Evolutionary conservation across 495 filamentous ascomycete genomes (phyloP).

Genomic region (Podospora anserina): DNA sequence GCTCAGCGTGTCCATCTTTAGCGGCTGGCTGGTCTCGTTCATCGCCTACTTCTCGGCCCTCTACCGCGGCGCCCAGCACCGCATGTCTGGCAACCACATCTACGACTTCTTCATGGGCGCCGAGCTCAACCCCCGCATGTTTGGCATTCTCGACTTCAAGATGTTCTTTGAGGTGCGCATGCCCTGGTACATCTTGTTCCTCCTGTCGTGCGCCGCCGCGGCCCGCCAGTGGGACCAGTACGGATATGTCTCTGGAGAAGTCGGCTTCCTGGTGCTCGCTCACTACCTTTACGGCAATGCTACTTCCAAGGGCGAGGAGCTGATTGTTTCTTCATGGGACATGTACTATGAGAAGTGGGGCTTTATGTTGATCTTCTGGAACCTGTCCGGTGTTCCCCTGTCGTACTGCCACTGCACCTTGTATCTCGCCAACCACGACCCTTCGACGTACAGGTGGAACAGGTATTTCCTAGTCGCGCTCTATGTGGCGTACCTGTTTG

Average conservation of each 20-base stretch:
- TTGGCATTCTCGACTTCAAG: slow-evolving; percentile 92
- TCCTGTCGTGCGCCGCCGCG: slow-evolving; percentile 71
- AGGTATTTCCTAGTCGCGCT: slow-evolving; percentile 62
- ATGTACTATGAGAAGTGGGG: slow-evolving; percentile 99
- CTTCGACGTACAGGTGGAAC: slow-evolving; percentile 78
- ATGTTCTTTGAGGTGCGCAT: slow-evolving; percentile 99
- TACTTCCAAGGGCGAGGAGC: slow-evolving; percentile 93
- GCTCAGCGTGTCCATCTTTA: slow-evolving; percentile 84
- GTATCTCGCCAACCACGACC: slow-evolving; percentile 86
- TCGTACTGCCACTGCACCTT: slow-evolving; percentile 96
- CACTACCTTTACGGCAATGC: slow-evolving; percentile 97
- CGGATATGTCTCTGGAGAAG: slow-evolving; percentile 88
- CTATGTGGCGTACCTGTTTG: slow-evolving; percentile 71
- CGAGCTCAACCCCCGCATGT: slow-evolving; percentile 93
- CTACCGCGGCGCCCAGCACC: slow-evolving; percentile 73
- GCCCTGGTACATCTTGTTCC: slow-evolving; percentile 92
- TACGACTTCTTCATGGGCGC: slow-evolving; percentile 99
- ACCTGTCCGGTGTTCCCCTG: slow-evolving; percentile 90
- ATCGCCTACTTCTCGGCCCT: slow-evolving; percentile 83
- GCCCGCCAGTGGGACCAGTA: slow-evolving; percentile 84
- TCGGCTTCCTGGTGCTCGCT: slow-evolving; percentile 84
- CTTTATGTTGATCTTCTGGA: slow-evolving; percentile 99
- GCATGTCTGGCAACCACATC: slow-evolving; percentile 87
- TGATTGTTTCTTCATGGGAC: slow-evolving; percentile 91
- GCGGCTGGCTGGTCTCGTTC: slow-evolving; percentile 75